Conservation (phyloP, 495 filamentous ascomycete genomes). For the Symbiotaphrina buchneri region DNA sequence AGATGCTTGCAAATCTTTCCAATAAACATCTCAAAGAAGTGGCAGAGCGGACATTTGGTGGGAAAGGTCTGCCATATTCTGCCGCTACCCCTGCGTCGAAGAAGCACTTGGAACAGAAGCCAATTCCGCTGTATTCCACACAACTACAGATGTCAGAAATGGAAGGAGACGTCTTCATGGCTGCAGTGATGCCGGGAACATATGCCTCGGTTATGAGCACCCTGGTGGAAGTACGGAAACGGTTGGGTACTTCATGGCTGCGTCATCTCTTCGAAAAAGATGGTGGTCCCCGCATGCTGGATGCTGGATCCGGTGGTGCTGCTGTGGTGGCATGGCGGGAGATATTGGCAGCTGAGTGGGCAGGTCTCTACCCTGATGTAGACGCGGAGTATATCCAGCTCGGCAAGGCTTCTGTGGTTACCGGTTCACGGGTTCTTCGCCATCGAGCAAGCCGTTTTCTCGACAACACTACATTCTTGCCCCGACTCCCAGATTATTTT, state of each 20-base stretch:
- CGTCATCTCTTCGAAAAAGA: slow-evolving; percentile 37
- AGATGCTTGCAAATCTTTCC: slow-evolving; percentile 38
- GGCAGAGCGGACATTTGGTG: slow-evolving; percentile 52
- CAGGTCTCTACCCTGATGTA: too few species aligned
- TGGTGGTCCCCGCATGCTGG: slow-evolving; percentile 58
- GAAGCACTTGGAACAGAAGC: slow-evolving; percentile 32
- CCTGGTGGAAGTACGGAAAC: slow-evolving; percentile 65
- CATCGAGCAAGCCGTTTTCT: slow-evolving; percentile 54
- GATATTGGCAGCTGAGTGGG: slow-evolving; percentile 59
- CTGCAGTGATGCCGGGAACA: slow-evolving; percentile 55
- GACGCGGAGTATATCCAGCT: slow-evolving; percentile 18
- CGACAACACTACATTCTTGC: slow-evolving; percentile 78
- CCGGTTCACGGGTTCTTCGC: slow-evolving; percentile 42
- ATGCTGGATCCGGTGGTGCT: slow-evolving; percentile 70
- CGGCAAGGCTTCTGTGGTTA: slow-evolving; percentile 37
- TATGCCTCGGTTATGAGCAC: slow-evolving; percentile 54
- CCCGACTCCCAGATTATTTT: slow-evolving; percentile 79
- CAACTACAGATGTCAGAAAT: slow-evolving; percentile 60
- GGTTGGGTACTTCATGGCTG: slow-evolving; percentile 65
- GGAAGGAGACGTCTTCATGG: slow-evolving; percentile 67
- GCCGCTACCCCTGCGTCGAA: slow-evolving; percentile 27
- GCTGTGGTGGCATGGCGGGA: slow-evolving; percentile 71
- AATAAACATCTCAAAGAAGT: slow-evolving; percentile 49
- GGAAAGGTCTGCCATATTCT: slow-evolving; percentile 48
- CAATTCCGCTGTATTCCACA: slow-evolving; percentile 43